Evolutionary conservation across 1,284 basidiomycete species (phyloP).

Genomic region (Moesziomyces globuligerus): DNA sequence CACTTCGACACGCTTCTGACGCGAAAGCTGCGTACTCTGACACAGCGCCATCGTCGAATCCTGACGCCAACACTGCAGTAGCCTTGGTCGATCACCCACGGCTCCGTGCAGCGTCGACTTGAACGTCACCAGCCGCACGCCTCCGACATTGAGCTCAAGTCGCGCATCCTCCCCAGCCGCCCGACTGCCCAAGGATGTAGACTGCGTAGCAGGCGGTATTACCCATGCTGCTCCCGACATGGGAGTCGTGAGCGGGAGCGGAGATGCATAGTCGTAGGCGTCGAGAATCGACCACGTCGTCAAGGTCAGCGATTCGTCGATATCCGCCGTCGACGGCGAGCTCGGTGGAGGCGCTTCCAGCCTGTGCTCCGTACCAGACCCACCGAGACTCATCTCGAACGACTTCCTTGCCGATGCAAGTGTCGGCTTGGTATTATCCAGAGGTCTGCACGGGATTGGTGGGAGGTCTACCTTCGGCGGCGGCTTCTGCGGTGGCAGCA

Average conservation of each 20-base stretch:
- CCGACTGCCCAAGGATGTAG: too few species aligned
- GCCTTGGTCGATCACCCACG: constrained; percentile 10
- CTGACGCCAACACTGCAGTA: constrained; percentile 6
- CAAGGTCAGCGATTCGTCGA: too few species aligned
- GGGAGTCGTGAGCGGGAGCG: background rate
- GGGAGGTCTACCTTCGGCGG: constrained; percentile 29
- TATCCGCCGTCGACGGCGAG: too few species aligned
- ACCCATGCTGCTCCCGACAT: background rate
- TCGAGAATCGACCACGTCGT: background rate
- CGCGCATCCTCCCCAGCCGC: background rate
- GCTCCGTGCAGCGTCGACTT: constrained; percentile 18
- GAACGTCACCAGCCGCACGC: constrained; percentile 21
- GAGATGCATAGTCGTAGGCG: background rate
- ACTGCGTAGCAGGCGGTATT: too few species aligned
- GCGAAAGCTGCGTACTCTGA: background rate
- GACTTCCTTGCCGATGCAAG: background rate
- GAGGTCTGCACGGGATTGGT: constrained; percentile 15
- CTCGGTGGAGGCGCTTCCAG: too few species aligned
- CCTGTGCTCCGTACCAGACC: too few species aligned
- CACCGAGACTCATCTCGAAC: background rate
- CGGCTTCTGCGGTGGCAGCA: constrained; percentile 41
- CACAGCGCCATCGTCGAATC: background rate
- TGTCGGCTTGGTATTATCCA: background rate
- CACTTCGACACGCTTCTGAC: constrained; percentile 12
- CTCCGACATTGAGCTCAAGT: constrained; percentile 27